Conservation (phyloP, 106 monocot species). For the Dendrobium officinale region DNA sequence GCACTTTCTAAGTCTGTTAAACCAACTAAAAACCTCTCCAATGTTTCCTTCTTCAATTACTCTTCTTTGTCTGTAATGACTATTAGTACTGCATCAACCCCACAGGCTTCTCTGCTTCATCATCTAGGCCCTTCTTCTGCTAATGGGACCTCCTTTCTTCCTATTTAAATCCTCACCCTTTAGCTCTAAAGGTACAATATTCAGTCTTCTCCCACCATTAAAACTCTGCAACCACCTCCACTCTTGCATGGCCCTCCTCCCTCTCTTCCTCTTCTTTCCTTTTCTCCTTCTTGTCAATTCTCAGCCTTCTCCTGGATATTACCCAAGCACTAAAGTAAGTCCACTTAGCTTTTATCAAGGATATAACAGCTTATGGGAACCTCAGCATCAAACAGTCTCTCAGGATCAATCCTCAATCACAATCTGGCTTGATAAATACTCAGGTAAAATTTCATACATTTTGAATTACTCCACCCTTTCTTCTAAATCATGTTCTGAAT, state of each 20-base stretch:
- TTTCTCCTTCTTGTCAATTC: constrained; percentile 1
- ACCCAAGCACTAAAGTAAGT: constrained; percentile 36
- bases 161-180: constrained; percentile 1
- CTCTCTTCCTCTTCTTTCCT: constrained; percentile 1
- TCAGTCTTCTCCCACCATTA: not conserved
- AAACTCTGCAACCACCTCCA: not conserved
- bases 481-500: not conserved
- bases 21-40: not conserved
- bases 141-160: not conserved
- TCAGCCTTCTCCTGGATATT: constrained; percentile 65
- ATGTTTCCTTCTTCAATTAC: not conserved
- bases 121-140: not conserved
- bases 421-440: constrained; percentile 51
- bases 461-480: too few species aligned
- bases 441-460: constrained; percentile 20
- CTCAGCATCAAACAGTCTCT: constrained; percentile 34
- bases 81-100: not conserved
- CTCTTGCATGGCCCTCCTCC: constrained; percentile 9
- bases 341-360: constrained; percentile 22
- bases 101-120: not conserved
- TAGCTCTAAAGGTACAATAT: not conserved
- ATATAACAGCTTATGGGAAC: constrained; percentile 42
- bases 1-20: not conserved
- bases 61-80: not conserved
- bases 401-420: constrained; percentile 35